Percentiles rank a stretch among this genome's conserved stretches.
Evolutionary conservation across 23 red algal genomes (phyloP).

Genomic region (Gracilaria gracilis): DNA sequence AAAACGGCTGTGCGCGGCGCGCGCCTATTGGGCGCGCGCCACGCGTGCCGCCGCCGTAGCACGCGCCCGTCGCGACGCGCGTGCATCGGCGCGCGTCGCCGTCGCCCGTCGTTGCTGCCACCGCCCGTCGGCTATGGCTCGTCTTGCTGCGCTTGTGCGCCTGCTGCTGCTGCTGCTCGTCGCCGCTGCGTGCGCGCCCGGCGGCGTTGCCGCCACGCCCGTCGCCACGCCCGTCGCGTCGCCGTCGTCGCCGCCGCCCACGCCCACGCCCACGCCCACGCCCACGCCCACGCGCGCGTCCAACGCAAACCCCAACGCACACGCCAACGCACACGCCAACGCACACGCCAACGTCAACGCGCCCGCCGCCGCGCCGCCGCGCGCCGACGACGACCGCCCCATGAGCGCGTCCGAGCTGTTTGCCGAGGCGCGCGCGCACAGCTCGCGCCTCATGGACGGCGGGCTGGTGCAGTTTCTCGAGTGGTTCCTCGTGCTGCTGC

Average conservation of each 20-base stretch:
- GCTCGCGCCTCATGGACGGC: constrained; percentile 41
- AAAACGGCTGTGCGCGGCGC: too few relatives aligned
- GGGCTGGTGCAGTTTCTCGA: constrained; percentile 62
- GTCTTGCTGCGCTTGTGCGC: too few relatives aligned
- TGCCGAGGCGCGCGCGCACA: constrained; percentile 48
- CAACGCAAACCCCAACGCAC: not conserved
- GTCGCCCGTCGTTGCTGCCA: too few relatives aligned
- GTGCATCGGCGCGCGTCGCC: too few relatives aligned
- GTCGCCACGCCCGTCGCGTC: not conserved
- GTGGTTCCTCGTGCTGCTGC: constrained; percentile 63
- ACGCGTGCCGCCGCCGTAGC: too few relatives aligned
- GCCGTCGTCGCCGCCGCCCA: not conserved
- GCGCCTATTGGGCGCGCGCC: too few relatives aligned
- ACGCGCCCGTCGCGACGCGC: not conserved
- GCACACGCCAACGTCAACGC: not conserved
- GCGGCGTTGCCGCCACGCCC: too few relatives aligned
- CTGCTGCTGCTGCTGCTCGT: not conserved
- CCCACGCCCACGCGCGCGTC: not conserved
- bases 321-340: not conserved
- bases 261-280: not conserved
- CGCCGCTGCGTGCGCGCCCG: not conserved
- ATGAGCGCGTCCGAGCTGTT: constrained; percentile 37
- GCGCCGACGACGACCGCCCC: constrained; percentile 12
- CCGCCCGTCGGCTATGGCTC: not conserved
- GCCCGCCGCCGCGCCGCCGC: not conserved